A percentile compares a stretch with the other conserved stretches of the same genome.
Evolutionary conservation across 257 asterid genomes (phyloP).

Genomic region (Verbena officinalis): DNA sequence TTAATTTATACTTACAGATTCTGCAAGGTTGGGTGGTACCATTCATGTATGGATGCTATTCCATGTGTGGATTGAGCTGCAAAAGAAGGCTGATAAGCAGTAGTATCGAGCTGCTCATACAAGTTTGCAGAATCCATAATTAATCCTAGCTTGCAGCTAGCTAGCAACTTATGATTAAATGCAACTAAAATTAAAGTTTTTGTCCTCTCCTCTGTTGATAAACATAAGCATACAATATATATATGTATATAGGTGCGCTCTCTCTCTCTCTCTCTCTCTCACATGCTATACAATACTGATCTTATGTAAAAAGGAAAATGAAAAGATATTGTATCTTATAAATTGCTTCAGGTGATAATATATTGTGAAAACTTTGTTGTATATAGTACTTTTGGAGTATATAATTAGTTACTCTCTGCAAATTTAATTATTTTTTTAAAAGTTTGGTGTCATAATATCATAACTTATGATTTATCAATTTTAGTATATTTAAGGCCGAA

Average conservation of each 20-base stretch:
- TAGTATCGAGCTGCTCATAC: background rate
- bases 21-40: slow-evolving; percentile 10
- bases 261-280: slow-evolving; percentile 1
- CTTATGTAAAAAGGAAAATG: background rate
- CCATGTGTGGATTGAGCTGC: slow-evolving; percentile 2
- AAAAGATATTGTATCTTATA: background rate
- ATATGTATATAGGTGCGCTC: too few species aligned
- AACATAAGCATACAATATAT: too few species aligned
- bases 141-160: background rate
- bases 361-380: background rate
- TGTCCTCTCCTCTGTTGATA: background rate
- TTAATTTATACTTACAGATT: background rate
- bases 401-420: background rate
- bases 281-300: background rate
- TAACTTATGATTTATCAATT: too few species aligned
- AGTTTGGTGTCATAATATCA: background rate
- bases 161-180: too few species aligned
- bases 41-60: background rate
- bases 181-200: too few species aligned
- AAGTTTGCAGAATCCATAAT: slow-evolving; percentile 13
- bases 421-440: too few species aligned
- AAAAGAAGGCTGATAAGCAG: background rate
- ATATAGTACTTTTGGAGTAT: too few species aligned
- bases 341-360: background rate
- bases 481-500: too few species aligned